Conservation (phyloP, 75 land plant species). For the Cryptomeria japonica region DNA sequence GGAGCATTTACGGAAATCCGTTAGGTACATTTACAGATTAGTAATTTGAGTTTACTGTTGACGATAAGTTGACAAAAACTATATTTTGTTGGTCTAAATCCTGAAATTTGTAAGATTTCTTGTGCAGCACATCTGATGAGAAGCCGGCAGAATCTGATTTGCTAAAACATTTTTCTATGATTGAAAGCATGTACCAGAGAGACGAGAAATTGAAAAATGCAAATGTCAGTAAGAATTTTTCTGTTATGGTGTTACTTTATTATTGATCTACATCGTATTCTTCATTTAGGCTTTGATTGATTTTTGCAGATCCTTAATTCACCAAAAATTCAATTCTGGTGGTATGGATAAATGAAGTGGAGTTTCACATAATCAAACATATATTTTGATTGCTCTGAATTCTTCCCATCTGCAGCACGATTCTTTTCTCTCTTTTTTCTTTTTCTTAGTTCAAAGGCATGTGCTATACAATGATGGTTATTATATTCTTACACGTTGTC, state of each 20-base stretch:
- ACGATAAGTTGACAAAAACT: background rate
- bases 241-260: background rate
- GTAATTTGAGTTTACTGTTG: background rate
- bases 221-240: slow-evolving; percentile 25
- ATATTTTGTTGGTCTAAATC: background rate
- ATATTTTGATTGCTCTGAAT: background rate
- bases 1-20: slow-evolving; percentile 43
- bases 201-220: slow-evolving; percentile 38
- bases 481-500: background rate
- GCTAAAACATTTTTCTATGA: slow-evolving; percentile 33
- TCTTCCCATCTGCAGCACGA: background rate
- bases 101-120: background rate
- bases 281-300: background rate
- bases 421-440: background rate
- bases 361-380: background rate
- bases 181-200: slow-evolving; percentile 28
- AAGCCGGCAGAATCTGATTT: slow-evolving; percentile 44
- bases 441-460: background rate
- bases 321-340: background rate
- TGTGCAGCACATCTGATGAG: slow-evolving; percentile 33
- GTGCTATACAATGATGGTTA: background rate
- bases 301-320: background rate
- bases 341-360: background rate
- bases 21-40: slow-evolving; percentile 32
- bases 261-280: background rate